Evolutionary conservation across 306 rosid genomes (phyloP).

Genomic region (Cicer judaicum): DNA sequence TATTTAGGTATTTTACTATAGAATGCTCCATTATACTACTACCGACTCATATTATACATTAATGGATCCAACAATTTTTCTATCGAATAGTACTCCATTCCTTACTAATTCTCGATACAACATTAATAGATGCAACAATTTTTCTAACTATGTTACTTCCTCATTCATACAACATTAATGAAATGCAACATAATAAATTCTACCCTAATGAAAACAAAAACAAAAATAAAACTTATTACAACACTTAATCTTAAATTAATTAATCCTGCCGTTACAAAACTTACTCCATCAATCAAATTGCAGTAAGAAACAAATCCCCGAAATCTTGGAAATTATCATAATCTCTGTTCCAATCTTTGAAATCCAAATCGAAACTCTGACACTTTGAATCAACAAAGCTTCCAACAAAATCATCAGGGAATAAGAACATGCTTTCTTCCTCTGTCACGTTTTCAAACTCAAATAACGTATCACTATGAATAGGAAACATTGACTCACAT

Average conservation of each 20-base stretch:
- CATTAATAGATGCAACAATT: not conserved
- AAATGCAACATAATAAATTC: not conserved
- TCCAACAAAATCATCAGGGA: slow-evolving; percentile 25
- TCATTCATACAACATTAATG: slow-evolving; percentile 4
- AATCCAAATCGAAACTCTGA: slow-evolving; percentile 54
- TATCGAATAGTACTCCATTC: not conserved
- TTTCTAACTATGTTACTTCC: slow-evolving; percentile 3
- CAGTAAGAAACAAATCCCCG: slow-evolving; percentile 71
- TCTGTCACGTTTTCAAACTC: slow-evolving; percentile 47
- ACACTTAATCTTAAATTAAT: not conserved
- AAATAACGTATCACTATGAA: slow-evolving; percentile 40
- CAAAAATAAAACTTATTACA: slow-evolving; percentile 16
- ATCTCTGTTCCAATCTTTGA: slow-evolving; percentile 51
- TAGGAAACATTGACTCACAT: slow-evolving; percentile 27
- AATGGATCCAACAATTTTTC: not conserved
- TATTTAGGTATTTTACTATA: too few relatives aligned
- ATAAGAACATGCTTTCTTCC: slow-evolving; percentile 22
- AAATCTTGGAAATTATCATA: slow-evolving; percentile 74
- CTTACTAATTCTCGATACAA: not conserved
- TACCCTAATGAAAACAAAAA: not conserved
- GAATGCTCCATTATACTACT: too few relatives aligned
- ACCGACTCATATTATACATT: too few relatives aligned
- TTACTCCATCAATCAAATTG: slow-evolving; percentile 44
- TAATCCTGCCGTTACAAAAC: slow-evolving; percentile 49
- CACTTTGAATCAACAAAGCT: slow-evolving; percentile 19